These are phyloP conservation scores for Excoecaria agallocha DNA, from an alignment of 345 rosid species.

Conservation along the genomic window DNA sequence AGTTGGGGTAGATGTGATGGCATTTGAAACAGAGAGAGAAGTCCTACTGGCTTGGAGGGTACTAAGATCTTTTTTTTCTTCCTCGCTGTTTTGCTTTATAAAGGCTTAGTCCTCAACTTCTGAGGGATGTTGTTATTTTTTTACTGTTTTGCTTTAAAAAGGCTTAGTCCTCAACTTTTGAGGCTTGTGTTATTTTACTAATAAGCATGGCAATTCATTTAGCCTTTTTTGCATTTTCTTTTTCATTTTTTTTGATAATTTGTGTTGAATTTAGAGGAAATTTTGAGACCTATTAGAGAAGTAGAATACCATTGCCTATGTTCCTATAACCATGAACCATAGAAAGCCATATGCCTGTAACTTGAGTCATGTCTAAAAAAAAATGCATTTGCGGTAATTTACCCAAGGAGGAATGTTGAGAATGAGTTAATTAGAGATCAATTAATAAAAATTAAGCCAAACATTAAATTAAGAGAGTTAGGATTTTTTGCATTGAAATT, in stretches of 20 bases:
- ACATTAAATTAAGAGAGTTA: no score
- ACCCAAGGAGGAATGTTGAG: no score
- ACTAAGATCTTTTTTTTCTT: constrained; percentile 21
- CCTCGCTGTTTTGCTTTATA: not conserved
- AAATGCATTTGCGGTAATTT: no score
- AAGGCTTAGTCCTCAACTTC: not conserved
- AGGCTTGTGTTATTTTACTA: not conserved
- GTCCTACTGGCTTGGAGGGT: constrained; percentile 98
- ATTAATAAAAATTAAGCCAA: no score
- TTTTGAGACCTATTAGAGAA: not conserved
- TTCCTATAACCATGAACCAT: no score
- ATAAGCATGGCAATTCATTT: not conserved
- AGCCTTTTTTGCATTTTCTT: not conserved
- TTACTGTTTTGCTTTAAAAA: not conserved
- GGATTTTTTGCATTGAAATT: no score
- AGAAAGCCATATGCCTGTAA: no score
- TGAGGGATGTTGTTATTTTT: not conserved
- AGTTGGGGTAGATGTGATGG: constrained; percentile 91
- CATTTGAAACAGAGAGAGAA: constrained; percentile 86
- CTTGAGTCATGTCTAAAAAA: no score
- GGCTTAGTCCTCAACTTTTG: not conserved
- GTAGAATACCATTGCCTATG: not conserved
- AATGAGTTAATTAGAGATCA: no score
- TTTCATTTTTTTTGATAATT: not conserved
- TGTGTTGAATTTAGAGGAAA: constrained; percentile 2